A percentile compares a stretch with the other conserved stretches of the same genome.
These are phyloP conservation scores for Solidago caesia DNA, from an alignment of 129 eudicot species.

Conservation along the genomic window DNA sequence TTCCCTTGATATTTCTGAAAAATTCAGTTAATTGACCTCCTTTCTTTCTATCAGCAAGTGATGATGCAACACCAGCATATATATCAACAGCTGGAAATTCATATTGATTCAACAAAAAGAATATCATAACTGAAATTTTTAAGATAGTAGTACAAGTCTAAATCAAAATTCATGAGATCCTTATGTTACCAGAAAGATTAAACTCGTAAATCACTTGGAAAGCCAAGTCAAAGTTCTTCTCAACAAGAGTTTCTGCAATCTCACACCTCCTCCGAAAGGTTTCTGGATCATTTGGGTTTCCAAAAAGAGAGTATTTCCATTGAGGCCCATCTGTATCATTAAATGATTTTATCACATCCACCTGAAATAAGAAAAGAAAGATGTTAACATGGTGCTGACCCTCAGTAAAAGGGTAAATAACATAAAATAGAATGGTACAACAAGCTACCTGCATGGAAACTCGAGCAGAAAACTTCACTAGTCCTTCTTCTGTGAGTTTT, in stretches of 20 bases:
- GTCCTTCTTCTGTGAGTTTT: constrained; percentile 91
- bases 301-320: constrained; percentile 95
- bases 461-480: constrained; percentile 87
- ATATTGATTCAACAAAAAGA: constrained; percentile 19
- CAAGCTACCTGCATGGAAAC: constrained; percentile 80
- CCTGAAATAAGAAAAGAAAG: constrained; percentile 33
- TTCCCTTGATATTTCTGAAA: constrained; percentile 91
- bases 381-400: constrained; percentile 16
- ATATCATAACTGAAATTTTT: constrained; percentile 13
- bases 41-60: constrained; percentile 93
- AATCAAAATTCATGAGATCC: not conserved
- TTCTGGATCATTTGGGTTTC: constrained; percentile 94
- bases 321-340: constrained; percentile 90
- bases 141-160: constrained; percentile 11
- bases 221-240: constrained; percentile 92
- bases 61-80: constrained; percentile 97
- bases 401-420: not conserved
- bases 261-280: constrained; percentile 94
- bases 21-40: constrained; percentile 92
- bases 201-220: constrained; percentile 89
- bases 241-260: constrained; percentile 93
- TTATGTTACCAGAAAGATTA: constrained; percentile 70
- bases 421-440: not conserved
- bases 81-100: constrained; percentile 84
- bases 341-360: constrained; percentile 84